A percentile compares a stretch with the other conserved stretches of the same genome.
These are phyloP conservation scores for Ambrosia artemisiifolia DNA, from an alignment of 129 eudicot genomes.

Conservation along the genomic window DNA sequence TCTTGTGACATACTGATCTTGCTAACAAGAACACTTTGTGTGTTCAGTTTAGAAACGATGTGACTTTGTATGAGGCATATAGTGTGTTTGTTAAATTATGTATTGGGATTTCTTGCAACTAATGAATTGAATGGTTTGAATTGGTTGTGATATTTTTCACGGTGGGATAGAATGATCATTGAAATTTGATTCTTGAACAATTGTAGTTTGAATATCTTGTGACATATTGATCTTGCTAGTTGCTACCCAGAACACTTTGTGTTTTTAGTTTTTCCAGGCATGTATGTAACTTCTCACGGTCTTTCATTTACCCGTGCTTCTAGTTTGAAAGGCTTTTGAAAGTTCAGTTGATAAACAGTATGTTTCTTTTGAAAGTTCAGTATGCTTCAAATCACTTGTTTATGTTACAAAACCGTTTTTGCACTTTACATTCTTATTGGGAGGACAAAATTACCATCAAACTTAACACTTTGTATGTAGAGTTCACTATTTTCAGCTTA, in stretches of 20 bases:
- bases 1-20: too few relatives aligned
- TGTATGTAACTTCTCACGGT: background rate
- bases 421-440: background rate
- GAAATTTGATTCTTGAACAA: background rate
- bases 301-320: background rate
- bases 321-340: background rate
- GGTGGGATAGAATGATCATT: background rate
- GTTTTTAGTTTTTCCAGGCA: background rate
- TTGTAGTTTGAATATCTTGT: background rate
- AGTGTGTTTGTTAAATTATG: background rate
- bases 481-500: background rate
- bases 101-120: background rate
- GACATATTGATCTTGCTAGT: slow-evolving; percentile 10
- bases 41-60: too few relatives aligned
- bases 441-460: background rate
- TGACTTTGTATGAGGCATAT: background rate
- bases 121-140: background rate
- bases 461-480: background rate
- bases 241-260: background rate
- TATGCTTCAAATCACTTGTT: background rate
- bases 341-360: background rate
- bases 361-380: too few relatives aligned
- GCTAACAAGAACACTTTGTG: too few relatives aligned
- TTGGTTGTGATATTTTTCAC: slow-evolving; percentile 4
- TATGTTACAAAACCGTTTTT: background rate